Conservation (phyloP, 2,329 filamentous ascomycete species). For the Monilinia aucupariae region DNA sequence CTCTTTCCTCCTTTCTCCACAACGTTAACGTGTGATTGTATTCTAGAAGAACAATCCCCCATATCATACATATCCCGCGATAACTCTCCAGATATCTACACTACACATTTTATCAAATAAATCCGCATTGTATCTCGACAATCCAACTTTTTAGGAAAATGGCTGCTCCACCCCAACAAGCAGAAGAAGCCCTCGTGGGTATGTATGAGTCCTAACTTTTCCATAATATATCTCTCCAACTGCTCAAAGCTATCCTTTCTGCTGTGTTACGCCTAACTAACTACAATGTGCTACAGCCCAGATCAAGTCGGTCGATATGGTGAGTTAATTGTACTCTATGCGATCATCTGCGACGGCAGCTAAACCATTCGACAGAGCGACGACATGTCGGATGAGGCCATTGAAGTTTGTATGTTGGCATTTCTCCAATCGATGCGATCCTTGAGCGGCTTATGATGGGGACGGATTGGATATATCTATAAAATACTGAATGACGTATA, state of each 20-base stretch:
- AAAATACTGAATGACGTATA: conserved; percentile 15
- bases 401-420: conserved; percentile 78
- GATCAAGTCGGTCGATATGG: conserved; percentile 98
- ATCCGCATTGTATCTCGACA: background rate
- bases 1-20: conserved; percentile 17
- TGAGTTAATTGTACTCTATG: conserved; percentile 42
- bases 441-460: conserved; percentile 37
- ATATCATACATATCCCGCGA: background rate
- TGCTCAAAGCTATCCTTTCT: background rate
- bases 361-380: conserved; percentile 62
- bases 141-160: conserved; percentile 16
- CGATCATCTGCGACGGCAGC: conserved; percentile 14
- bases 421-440: conserved; percentile 41
- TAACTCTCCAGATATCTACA: background rate
- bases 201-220: conserved; percentile 1
- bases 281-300: conserved; percentile 56
- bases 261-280: conserved; percentile 16
- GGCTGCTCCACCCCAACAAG: conserved; percentile 31
- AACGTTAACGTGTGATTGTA: background rate
- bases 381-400: conserved; percentile 92
- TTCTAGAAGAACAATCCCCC: conserved; percentile 10
- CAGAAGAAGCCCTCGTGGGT: conserved; percentile 19
- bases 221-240: background rate
- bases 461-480: background rate
- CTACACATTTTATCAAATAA: background rate